These are phyloP conservation scores for Phialocephala sp. DNA, from an alignment of 2,329 filamentous ascomycete genomes.

Conservation along the genomic window DNA sequence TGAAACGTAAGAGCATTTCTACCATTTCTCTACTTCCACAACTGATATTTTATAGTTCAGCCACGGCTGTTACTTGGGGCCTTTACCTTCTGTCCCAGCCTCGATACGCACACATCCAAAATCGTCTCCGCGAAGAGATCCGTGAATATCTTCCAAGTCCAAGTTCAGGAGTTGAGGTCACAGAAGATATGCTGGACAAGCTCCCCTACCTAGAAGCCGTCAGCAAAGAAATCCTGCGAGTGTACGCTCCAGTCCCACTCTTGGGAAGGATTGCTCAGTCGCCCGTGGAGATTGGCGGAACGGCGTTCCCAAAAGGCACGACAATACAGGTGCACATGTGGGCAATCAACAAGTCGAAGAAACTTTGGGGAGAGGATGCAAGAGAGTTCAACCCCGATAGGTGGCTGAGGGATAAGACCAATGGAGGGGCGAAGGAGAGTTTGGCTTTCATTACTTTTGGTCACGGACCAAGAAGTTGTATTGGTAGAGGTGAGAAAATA, in stretches of 20 bases:
- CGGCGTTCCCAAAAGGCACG: conserved; percentile 71
- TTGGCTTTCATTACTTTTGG: conserved; percentile 81
- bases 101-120: conserved; percentile 64
- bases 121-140: conserved; percentile 69
- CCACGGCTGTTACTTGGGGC: conserved; percentile 75
- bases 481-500: conserved; percentile 61
- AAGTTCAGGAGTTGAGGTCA: conserved; percentile 50
- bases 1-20: conserved; percentile 61
- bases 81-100: conserved; percentile 66
- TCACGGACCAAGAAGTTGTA: conserved; percentile 82
- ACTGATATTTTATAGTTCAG: conserved; percentile 42
- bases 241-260: conserved; percentile 72
- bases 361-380: conserved; percentile 78
- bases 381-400: conserved; percentile 76
- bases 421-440: conserved; percentile 75
- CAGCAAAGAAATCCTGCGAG: conserved; percentile 74
- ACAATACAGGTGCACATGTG: conserved; percentile 64
- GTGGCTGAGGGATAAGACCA: conserved; percentile 62
- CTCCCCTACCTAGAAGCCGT: conserved; percentile 81
- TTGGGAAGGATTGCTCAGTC: conserved; percentile 67
- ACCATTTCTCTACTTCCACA: neutral
- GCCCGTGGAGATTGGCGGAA: conserved; percentile 67
- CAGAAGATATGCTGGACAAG: conserved; percentile 65
- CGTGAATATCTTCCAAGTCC: conserved; percentile 61
- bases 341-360: conserved; percentile 48